Evolutionary conservation across 257 asterid species (phyloP), one percentile per base, ranked within the genome.

Genomic region (Jacaranda copaia): DNA sequence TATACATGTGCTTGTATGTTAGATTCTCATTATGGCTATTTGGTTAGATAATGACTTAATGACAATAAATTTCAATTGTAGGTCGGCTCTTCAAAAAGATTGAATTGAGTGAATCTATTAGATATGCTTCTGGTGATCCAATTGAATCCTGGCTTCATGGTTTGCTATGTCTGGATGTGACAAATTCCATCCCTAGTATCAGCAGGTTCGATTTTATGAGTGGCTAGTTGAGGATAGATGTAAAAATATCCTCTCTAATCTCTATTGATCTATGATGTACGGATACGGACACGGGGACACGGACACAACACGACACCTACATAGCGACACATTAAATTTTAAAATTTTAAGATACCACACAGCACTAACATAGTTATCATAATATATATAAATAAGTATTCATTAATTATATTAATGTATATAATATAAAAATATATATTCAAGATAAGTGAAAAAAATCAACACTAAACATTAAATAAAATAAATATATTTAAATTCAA

Each of bases 111-210:
- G 98, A 95, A 87, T 90, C 99, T n/a, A 93, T 95, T 85, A 90
- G 99, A 93, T 95, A 95, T 79, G 97, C 98, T 62, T 85, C 97
- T 70, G 93, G 97, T 48, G 99, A 95, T 88, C 94, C 91, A 70
- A 87, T 95, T 63, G 99, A 95, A 81, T 86, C 86, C 39, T 95
- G 99, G 99, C 94, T 95, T 82, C 73, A 95, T 81, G 81, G 79
- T 76, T 89, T 95, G 79, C 94, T 95, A 49, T 95, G 99, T 84
- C 74, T 95, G 89, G 97, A 95, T 88, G 97, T 84, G 4, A 79
- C 98, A 18, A 89, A 77, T 68, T 84, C 84, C 60, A 82, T 90
- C 77, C 98, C 98, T 38, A 84, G 85, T 60, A 88, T 95, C 84
- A 88, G 88, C 83, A 81, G 97, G 98, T 92, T 59, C n/a, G 80